phyloP scores from a whole-genome alignment of 1,284 basidiomycete genomes.

The Naganishia sp. region DNA sequence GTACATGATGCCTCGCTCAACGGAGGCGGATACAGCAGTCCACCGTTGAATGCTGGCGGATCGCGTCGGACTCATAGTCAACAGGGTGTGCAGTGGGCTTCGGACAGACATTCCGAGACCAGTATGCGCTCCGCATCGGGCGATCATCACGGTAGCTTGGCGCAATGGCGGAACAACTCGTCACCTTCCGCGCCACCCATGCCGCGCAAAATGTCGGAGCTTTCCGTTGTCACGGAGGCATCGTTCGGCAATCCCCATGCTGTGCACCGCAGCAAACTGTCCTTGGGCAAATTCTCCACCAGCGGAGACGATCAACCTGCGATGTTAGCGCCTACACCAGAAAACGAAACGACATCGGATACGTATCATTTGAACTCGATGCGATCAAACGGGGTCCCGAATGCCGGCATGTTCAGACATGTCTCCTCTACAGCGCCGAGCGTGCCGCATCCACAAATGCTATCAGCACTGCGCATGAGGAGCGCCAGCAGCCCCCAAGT shows the following conservation, averaged over 20 bases:
- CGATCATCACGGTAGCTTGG: constrained; percentile 66
- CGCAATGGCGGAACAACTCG: constrained; percentile 63
- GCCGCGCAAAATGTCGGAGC: constrained; percentile 44
- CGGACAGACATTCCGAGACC: constrained; percentile 60
- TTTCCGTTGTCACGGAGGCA: constrained; percentile 41
- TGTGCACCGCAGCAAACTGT: constrained; percentile 33
- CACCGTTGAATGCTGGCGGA: constrained; percentile 59
- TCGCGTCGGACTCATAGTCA: constrained; percentile 61
- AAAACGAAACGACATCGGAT: constrained; percentile 33
- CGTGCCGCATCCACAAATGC: constrained; percentile 20
- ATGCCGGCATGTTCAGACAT: constrained; percentile 35
- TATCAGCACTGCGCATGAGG: constrained; percentile 50
- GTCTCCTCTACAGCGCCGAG: constrained; percentile 29
- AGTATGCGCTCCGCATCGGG: constrained; percentile 67
- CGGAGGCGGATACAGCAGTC: constrained; percentile 57
- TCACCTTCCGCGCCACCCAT: constrained; percentile 63
- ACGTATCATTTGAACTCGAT: constrained; percentile 7
- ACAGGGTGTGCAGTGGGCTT: constrained; percentile 58
- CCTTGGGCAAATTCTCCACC: constrained; percentile 23
- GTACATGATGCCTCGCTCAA: constrained; percentile 26
- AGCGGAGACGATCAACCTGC: constrained; percentile 17
- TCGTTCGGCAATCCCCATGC: constrained; percentile 41
- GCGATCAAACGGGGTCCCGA: background rate
- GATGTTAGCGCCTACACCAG: constrained; percentile 23
- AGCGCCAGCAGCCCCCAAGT: constrained; percentile 57